These are phyloP conservation scores for Cerioporus squamosus DNA, from an alignment of 1,284 basidiomycete genomes.

Conservation along the genomic window DNA sequence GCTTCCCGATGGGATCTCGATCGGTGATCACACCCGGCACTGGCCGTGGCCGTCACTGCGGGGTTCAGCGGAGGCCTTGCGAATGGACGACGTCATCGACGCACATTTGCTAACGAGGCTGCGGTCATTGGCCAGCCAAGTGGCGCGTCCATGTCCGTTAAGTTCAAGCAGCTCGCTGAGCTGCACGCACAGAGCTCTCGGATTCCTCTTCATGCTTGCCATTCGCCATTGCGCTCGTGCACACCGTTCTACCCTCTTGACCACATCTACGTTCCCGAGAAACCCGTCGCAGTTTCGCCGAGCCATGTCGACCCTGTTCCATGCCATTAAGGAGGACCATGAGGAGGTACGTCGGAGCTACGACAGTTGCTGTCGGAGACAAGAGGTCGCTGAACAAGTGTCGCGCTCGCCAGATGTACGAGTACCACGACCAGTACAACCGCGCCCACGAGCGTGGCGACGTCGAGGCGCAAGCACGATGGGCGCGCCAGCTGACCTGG, in stretches of 20 bases:
- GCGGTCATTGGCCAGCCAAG: constrained; percentile 5
- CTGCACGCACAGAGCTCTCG: no score
- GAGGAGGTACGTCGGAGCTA: constrained; percentile 39
- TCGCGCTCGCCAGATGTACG: constrained; percentile 47
- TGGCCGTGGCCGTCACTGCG: no score
- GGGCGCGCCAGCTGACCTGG: constrained; percentile 61
- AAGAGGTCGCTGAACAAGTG: neutral
- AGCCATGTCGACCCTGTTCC: constrained; percentile 40
- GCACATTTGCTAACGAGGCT: neutral
- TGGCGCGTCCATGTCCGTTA: neutral
- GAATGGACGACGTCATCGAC: constrained; percentile 3
- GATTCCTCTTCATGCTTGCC: neutral
- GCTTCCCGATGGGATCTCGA: constrained; percentile 22
- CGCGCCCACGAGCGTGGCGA: constrained; percentile 44
- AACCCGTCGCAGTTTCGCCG: neutral
- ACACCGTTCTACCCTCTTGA: neutral
- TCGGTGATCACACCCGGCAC: neutral
- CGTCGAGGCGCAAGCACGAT: constrained; percentile 53
- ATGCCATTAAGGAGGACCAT: constrained; percentile 50
- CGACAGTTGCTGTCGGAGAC: neutral
- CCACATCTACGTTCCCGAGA: no score
- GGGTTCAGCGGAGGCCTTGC: neutral
- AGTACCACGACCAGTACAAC: constrained; percentile 59
- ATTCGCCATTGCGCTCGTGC: constrained; percentile 1
- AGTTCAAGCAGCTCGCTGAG: no score